Conservation (phyloP, 2,329 filamentous ascomycete genomes). For the Remersonia thermophila region DNA sequence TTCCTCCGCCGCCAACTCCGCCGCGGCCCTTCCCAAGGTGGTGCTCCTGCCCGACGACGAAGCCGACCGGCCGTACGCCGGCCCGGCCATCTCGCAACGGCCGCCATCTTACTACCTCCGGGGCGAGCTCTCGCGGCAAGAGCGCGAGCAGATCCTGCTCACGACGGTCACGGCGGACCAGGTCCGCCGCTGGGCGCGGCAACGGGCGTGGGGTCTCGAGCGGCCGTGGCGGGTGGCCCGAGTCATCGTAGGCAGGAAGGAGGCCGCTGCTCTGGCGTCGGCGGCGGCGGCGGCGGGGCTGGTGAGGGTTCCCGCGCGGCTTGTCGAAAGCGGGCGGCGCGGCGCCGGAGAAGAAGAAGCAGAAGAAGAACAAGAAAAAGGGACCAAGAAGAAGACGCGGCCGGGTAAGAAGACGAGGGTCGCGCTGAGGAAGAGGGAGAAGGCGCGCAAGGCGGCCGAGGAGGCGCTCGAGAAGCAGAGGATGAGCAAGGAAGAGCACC, state of each 20-base stretch:
- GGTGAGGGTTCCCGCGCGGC: neutral
- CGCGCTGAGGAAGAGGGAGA: slow-evolving; percentile 33
- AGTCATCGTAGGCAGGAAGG: slow-evolving; percentile 26
- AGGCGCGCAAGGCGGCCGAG: slow-evolving; percentile 25
- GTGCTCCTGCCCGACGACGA: slow-evolving; percentile 33
- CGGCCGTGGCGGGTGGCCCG: slow-evolving; percentile 46
- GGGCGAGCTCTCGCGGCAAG: slow-evolving; percentile 24
- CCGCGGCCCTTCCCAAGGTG: slow-evolving; percentile 29
- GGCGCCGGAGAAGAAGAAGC: neutral
- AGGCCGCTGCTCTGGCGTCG: neutral
- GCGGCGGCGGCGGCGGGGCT: neutral
- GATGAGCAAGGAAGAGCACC: slow-evolving; percentile 40
- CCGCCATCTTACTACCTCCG: slow-evolving; percentile 40
- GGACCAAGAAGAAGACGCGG: slow-evolving; percentile 27
- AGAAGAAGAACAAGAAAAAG: neutral
- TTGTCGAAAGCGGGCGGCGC: neutral
- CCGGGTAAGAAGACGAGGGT: slow-evolving; percentile 49
- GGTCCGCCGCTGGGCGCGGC: slow-evolving; percentile 31
- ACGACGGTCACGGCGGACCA: slow-evolving; percentile 42
- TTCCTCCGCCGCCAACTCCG: slow-evolving; percentile 17
- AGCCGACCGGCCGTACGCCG: slow-evolving; percentile 23
- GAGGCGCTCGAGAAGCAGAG: slow-evolving; percentile 27
- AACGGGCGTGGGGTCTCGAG: slow-evolving; percentile 44
- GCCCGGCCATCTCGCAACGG: slow-evolving; percentile 28
- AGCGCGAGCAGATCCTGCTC: slow-evolving; percentile 28